Percentiles rank a stretch among this genome's conserved stretches.
These are phyloP conservation scores for Cutaneotrichosporon arboriforme DNA, from an alignment of 1,284 basidiomycete genomes.

Conservation along the genomic window DNA sequence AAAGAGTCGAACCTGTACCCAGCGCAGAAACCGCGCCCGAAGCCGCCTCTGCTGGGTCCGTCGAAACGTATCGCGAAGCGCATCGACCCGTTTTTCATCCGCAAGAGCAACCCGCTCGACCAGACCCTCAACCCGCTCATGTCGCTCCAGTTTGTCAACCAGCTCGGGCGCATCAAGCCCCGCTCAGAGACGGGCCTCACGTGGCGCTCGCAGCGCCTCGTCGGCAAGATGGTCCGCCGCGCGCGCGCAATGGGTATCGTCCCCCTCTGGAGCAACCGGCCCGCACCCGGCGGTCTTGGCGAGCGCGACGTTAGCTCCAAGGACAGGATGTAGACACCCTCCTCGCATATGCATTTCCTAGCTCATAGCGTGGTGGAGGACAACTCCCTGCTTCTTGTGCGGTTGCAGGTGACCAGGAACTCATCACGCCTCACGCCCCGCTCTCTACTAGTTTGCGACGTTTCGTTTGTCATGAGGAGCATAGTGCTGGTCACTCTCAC, in stretches of 20 bases:
- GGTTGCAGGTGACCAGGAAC: no score
- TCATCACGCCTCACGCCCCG: no score
- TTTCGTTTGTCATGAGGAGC: no score
- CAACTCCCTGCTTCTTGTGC: no score
- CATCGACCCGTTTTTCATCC: conserved; percentile 43
- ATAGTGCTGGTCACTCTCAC: no score
- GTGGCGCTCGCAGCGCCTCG: conserved; percentile 68
- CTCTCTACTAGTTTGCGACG: no score
- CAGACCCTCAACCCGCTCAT: conserved; percentile 59
- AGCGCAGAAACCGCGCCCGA: background rate
- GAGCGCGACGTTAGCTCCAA: conserved; percentile 5
- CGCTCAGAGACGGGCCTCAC: conserved; percentile 71
- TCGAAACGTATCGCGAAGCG: conserved; percentile 25
- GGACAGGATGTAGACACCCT: background rate
- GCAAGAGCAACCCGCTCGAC: conserved; percentile 30
- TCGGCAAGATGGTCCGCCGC: conserved; percentile 83
- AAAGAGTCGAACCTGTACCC: conserved; percentile 18
- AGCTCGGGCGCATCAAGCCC: conserved; percentile 77
- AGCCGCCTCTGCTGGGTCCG: conserved; percentile 40
- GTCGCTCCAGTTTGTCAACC: conserved; percentile 63
- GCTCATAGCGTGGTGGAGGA: no score
- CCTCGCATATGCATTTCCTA: no score
- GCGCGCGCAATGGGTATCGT: conserved; percentile 91
- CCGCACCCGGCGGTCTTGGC: conserved; percentile 20
- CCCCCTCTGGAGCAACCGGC: conserved; percentile 49